Evolutionary conservation across 495 filamentous ascomycete species (phyloP).

Genomic region (Aspergillus homomorphus): DNA sequence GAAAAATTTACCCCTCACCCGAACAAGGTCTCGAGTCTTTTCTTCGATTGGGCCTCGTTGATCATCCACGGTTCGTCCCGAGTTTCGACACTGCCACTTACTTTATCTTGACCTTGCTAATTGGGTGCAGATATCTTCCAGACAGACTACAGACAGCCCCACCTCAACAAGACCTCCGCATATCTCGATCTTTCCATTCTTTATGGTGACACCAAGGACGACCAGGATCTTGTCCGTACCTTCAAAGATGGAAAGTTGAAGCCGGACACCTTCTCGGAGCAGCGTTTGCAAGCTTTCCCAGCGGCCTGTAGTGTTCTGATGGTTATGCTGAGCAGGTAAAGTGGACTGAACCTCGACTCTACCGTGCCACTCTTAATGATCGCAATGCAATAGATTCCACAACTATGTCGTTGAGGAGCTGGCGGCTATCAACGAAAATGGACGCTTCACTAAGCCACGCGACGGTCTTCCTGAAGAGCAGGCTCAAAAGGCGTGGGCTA

Average conservation of each 20-base stretch:
- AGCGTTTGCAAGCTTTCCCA: constrained; percentile 54
- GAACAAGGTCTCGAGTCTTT: constrained; percentile 56
- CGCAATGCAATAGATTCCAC: constrained; percentile 55
- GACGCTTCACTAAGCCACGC: constrained; percentile 62
- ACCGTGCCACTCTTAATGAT: background rate
- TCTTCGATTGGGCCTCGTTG: constrained; percentile 58
- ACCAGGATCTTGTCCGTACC: constrained; percentile 54
- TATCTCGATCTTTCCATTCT: constrained; percentile 59
- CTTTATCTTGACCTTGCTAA: constrained; percentile 4
- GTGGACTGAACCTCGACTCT: background rate
- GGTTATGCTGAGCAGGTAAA: constrained; percentile 52
- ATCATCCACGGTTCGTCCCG: constrained; percentile 49
- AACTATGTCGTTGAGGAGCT: constrained; percentile 74
- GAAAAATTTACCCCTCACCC: constrained; percentile 53
- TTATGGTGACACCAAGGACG: constrained; percentile 55
- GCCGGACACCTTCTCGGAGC: constrained; percentile 56
- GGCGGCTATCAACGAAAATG: constrained; percentile 66
- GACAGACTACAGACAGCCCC: constrained; percentile 52
- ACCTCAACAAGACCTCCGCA: constrained; percentile 54
- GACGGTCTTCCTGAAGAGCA: constrained; percentile 45
- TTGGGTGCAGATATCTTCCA: constrained; percentile 50
- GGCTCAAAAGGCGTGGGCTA: constrained; percentile 58
- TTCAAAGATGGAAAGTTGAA: constrained; percentile 57
- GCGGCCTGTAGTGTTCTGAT: constrained; percentile 55
- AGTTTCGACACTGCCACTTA: too few relatives aligned